phyloP scores from a whole-genome alignment of 371 early-diverging fungal genomes.

The Blakeslea trispora region DNA sequence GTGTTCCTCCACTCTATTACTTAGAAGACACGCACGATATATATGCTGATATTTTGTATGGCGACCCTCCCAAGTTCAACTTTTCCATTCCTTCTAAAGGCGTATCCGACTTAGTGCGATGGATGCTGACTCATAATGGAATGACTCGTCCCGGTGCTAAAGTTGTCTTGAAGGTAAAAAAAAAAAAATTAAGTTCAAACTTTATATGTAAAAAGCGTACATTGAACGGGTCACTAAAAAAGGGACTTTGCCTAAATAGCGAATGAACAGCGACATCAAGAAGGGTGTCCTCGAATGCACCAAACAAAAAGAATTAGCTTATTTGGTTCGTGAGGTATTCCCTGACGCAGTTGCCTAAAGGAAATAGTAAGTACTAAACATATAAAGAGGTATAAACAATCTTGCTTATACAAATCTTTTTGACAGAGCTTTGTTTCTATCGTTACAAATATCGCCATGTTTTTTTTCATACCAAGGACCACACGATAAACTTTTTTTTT shows the following conservation, averaged over 20 bases:
- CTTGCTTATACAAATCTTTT: too few species aligned
- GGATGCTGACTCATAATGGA: conserved; percentile 47
- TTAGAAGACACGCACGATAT: conserved; percentile 45
- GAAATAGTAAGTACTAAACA: too few species aligned
- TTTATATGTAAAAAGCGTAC: neutral
- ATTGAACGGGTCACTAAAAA: too few species aligned
- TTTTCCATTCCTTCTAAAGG: conserved; percentile 42
- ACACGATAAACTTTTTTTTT: too few species aligned
- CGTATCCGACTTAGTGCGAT: conserved; percentile 34
- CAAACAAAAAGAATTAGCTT: conserved; percentile 41
- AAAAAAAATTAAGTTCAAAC: neutral
- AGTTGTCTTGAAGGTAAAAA: conserved; percentile 38
- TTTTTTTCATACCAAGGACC: too few species aligned
- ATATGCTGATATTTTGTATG: conserved; percentile 47
- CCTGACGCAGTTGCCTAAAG: conserved; percentile 26
- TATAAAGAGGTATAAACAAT: too few species aligned
- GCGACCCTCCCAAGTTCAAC: conserved; percentile 46
- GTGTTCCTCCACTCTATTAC: conserved; percentile 54
- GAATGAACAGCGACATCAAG: conserved; percentile 31
- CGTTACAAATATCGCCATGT: too few species aligned
- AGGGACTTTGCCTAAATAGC: conserved; percentile 21
- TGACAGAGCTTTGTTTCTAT: too few species aligned
- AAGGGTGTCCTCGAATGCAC: conserved; percentile 36
- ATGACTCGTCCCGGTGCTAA: conserved; percentile 41
- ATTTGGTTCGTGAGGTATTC: conserved; percentile 49